A percentile compares a stretch with the other conserved stretches of the same genome.
These are phyloP conservation scores for Populus tomentosa DNA, from an alignment of 441 rosid genomes.

Conservation along the genomic window DNA sequence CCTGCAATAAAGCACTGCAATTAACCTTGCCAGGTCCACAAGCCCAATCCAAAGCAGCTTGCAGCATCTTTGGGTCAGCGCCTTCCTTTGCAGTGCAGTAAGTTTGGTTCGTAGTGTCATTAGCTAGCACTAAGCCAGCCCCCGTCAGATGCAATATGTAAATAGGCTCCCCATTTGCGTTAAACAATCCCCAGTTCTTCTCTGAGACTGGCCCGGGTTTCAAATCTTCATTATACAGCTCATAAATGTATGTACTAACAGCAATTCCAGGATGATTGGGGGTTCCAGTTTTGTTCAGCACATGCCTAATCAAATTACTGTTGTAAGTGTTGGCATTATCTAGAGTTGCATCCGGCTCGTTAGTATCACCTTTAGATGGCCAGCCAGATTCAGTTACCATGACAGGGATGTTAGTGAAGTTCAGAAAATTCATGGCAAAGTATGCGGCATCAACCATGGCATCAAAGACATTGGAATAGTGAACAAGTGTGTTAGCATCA, in stretches of 20 bases:
- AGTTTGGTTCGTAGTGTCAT: conserved; percentile 84
- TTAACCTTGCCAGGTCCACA: conserved; percentile 89
- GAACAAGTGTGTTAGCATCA: conserved; percentile 79
- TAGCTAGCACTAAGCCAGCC: conserved; percentile 61
- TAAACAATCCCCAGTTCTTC: conserved; percentile 85
- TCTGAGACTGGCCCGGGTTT: conserved; percentile 66
- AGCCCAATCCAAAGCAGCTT: conserved; percentile 94
- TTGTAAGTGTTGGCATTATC: too few species aligned
- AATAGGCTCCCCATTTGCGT: conserved; percentile 58
- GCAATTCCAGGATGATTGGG: conserved; percentile 77
- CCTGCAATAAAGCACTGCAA: conserved; percentile 67
- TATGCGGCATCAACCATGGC: conserved; percentile 63
- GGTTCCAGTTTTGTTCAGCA: conserved; percentile 74
- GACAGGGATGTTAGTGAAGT: conserved; percentile 66
- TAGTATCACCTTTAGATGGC: conserved; percentile 81
- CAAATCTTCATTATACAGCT: conserved; percentile 77
- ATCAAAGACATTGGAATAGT: conserved; percentile 39
- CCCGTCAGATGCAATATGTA: conserved; percentile 65
- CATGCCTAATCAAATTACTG: conserved; percentile 48
- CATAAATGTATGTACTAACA: conserved; percentile 68
- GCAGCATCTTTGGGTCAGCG: conserved; percentile 75
- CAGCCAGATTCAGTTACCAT: conserved; percentile 79
- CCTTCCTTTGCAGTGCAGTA: conserved; percentile 66
- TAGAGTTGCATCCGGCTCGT: conserved; percentile 64
- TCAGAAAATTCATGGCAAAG: conserved; percentile 69